These are phyloP conservation scores for Vaccinium macrocarpon DNA, from an alignment of 148 eudicot genomes.

Conservation along the genomic window DNA sequence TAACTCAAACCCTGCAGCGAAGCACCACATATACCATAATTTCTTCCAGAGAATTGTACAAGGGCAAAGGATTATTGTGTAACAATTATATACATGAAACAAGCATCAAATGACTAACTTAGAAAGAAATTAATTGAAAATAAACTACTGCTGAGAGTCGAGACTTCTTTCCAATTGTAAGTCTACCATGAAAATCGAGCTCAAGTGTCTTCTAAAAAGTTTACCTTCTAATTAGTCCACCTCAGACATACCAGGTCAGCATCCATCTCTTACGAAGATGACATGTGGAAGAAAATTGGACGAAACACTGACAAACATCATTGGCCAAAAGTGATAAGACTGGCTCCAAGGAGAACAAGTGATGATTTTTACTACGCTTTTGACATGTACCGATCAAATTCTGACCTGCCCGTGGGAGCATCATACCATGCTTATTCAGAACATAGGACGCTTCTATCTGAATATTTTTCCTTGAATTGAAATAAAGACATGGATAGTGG, in stretches of 20 bases:
- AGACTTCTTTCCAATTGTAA: not conserved
- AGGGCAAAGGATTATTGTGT: not conserved
- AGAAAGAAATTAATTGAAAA: not conserved
- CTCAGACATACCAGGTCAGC: not conserved
- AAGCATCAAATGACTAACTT: not conserved
- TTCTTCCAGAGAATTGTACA: not conserved
- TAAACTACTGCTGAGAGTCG: not conserved
- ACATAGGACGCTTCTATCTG: not conserved
- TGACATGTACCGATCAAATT: not conserved
- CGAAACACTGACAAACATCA: not conserved
- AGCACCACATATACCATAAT: not conserved
- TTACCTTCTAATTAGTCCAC: not conserved
- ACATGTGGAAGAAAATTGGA: not conserved
- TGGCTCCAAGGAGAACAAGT: not conserved
- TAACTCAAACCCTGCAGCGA: constrained; percentile 19
- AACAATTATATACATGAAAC: not conserved
- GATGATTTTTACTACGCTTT: not conserved
- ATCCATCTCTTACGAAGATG: not conserved
- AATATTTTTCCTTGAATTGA: not conserved
- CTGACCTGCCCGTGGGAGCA: not conserved
- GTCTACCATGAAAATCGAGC: not conserved
- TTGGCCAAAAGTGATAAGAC: not conserved
- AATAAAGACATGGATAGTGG: not conserved
- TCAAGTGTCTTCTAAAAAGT: not conserved
- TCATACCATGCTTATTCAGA: not conserved